A percentile compares a stretch with the other conserved stretches of the same genome.
Evolutionary conservation across 140 eudicot genomes (phyloP).

Genomic region (Cichorium intybus): DNA sequence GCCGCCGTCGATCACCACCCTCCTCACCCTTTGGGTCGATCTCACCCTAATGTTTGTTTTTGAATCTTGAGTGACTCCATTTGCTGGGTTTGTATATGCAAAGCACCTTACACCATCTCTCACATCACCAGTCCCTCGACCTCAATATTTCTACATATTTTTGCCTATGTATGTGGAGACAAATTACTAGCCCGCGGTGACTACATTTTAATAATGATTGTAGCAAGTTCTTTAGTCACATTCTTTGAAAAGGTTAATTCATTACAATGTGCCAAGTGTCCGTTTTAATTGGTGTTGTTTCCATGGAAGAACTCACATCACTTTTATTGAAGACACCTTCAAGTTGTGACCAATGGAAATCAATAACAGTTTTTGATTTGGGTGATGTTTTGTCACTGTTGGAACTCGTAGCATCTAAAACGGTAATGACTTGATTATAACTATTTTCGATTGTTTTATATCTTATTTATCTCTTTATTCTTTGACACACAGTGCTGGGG

Average conservation of each 20-base stretch:
- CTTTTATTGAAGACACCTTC: slow-evolving; percentile 45
- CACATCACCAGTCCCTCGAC: slow-evolving; percentile 30
- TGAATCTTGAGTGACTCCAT: too few species aligned
- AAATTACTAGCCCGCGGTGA: slow-evolving; percentile 41
- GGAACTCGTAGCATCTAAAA: slow-evolving; percentile 69
- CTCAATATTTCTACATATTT: slow-evolving; percentile 59
- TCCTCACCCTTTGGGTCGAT: too few species aligned
- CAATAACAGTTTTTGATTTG: slow-evolving; percentile 21
- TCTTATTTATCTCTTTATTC: background rate
- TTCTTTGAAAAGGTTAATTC: slow-evolving; percentile 38
- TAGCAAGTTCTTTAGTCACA: slow-evolving; percentile 58
- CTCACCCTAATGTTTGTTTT: too few species aligned
- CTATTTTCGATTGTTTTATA: background rate
- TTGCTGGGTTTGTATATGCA: too few species aligned
- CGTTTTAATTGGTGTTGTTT: slow-evolving; percentile 52
- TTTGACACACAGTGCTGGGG: slow-evolving; percentile 64
- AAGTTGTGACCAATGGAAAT: too few species aligned
- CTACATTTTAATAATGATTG: slow-evolving; percentile 41
- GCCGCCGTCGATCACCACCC: too few species aligned
- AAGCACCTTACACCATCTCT: slow-evolving; percentile 50
- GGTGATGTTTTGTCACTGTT: slow-evolving; percentile 62
- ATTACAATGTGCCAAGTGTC: slow-evolving; percentile 57
- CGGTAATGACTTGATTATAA: slow-evolving; percentile 45
- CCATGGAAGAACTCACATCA: slow-evolving; percentile 47
- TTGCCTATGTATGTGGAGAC: slow-evolving; percentile 63